Evolutionary conservation across 441 rosid genomes (phyloP).

Genomic region (Pelargonium fulgidum): DNA sequence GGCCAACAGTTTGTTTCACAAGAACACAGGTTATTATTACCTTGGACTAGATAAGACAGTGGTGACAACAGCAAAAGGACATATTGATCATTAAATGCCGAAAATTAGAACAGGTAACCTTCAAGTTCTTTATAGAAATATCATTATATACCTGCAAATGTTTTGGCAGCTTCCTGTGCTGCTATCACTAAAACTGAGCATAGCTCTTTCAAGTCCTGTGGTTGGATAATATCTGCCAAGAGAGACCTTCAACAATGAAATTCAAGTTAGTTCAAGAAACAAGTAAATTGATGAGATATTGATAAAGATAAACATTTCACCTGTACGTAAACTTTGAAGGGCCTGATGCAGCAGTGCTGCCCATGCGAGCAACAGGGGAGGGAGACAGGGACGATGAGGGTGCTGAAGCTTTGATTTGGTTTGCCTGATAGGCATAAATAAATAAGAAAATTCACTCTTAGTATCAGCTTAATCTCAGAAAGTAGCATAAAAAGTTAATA

Average conservation of each 20-base stretch:
- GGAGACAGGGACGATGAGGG: constrained; percentile 47
- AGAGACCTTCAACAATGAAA: constrained; percentile 63
- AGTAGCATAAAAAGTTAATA: constrained; percentile 9
- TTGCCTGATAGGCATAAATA: constrained; percentile 40
- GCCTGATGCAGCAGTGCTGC: constrained; percentile 33
- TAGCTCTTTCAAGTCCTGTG: constrained; percentile 85
- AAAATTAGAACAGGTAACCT: neutral
- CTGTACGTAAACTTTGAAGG: constrained; percentile 79
- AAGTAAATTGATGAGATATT: constrained; percentile 18
- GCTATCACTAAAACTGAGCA: constrained; percentile 88
- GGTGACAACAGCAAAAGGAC: neutral
- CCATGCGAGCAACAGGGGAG: constrained; percentile 47
- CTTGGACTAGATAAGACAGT: neutral
- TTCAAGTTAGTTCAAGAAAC: constrained; percentile 30
- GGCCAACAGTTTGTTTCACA: neutral
- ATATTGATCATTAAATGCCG: neutral
- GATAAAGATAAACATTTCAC: constrained; percentile 34
- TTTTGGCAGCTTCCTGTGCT: constrained; percentile 72
- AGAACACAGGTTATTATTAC: constrained; percentile 1
- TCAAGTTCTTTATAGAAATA: neutral
- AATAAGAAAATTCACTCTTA: constrained; percentile 9
- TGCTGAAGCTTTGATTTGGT: constrained; percentile 44
- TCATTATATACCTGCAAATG: constrained; percentile 51
- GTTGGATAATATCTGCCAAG: constrained; percentile 88
- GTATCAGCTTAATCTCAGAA: constrained; percentile 6